These are phyloP conservation scores for Tylopilus cervinicoccineus DNA, from an alignment of 768 basidiomycete genomes.

Conservation along the genomic window DNA sequence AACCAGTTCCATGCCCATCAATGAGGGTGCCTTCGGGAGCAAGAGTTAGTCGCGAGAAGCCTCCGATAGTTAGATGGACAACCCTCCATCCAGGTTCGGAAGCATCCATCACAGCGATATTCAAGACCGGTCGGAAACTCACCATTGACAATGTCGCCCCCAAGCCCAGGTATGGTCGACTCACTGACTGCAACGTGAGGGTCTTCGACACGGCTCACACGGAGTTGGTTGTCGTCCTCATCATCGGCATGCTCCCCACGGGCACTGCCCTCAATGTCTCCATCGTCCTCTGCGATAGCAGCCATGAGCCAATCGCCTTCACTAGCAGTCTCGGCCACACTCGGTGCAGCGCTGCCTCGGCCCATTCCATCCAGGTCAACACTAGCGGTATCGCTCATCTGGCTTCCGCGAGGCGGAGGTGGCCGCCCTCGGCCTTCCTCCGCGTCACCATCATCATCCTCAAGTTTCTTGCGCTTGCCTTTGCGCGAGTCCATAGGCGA, in stretches of 20 bases:
- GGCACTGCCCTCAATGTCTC: conserved; percentile 55
- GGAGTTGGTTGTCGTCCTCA: conserved; percentile 43
- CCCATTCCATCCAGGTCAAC: conserved; percentile 55
- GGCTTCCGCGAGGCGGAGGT: conserved; percentile 47
- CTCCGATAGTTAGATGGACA: conserved; percentile 35
- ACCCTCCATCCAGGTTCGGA: conserved; percentile 38
- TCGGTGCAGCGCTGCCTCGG: conserved; percentile 61
- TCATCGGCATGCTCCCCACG: conserved; percentile 44
- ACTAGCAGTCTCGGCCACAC: conserved; percentile 56
- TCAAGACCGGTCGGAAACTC: conserved; percentile 41
- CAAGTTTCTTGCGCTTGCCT: conserved; percentile 85
- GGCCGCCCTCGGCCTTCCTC: conserved; percentile 69
- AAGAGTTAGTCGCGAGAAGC: conserved; percentile 59
- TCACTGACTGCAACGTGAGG: conserved; percentile 35
- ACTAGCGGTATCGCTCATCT: conserved; percentile 52
- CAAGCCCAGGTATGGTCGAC: conserved; percentile 30
- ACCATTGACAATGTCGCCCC: conserved; percentile 43
- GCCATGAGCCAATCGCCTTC: conserved; percentile 90
- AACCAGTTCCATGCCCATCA: conserved; percentile 35
- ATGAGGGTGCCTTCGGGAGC: conserved; percentile 37
- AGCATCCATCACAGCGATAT: conserved; percentile 41
- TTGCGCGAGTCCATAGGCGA: conserved; percentile 59
- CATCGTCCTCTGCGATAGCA: conserved; percentile 73
- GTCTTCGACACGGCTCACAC: conserved; percentile 40
- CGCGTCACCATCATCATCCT: conserved; percentile 80